Evolutionary conservation across 2,329 filamentous ascomycete genomes (phyloP).

Genomic region (Cyphellophora europaea): DNA sequence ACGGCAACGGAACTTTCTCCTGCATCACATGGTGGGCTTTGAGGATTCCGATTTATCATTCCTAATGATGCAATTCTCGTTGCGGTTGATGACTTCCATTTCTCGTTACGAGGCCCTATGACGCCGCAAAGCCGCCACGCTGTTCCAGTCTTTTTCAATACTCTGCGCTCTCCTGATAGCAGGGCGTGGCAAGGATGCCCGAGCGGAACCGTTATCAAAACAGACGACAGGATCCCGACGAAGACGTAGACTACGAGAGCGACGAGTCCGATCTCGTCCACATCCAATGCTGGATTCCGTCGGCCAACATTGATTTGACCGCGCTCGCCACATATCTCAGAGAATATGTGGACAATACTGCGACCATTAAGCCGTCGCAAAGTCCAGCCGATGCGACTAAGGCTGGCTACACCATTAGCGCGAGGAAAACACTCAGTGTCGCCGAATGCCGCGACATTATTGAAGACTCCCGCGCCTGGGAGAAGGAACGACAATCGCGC

Average conservation of each 20-base stretch:
- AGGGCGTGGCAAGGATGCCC: too few relatives aligned
- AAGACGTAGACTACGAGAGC: background rate
- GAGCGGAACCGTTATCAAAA: too few relatives aligned
- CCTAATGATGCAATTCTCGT: too few relatives aligned
- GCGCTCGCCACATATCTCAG: background rate
- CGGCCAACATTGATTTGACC: background rate
- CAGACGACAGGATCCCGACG: too few relatives aligned
- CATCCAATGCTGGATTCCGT: constrained; percentile 1
- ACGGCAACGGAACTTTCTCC: too few relatives aligned
- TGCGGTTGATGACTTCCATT: too few relatives aligned
- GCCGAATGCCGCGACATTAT: background rate
- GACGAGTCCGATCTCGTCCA: background rate
- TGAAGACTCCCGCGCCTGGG: background rate
- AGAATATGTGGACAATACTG: background rate
- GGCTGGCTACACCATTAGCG: background rate
- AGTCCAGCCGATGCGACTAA: background rate
- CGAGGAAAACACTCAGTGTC: background rate
- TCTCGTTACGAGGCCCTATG: too few relatives aligned
- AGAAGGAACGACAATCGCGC: background rate
- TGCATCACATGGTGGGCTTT: too few relatives aligned
- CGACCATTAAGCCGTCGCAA: background rate
- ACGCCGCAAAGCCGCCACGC: too few relatives aligned
- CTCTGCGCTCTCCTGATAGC: too few relatives aligned
- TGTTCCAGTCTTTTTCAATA: too few relatives aligned
- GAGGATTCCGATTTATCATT: too few relatives aligned